Conservation (phyloP, 352 stramenopile species). For the Globisporangium lucens region DNA sequence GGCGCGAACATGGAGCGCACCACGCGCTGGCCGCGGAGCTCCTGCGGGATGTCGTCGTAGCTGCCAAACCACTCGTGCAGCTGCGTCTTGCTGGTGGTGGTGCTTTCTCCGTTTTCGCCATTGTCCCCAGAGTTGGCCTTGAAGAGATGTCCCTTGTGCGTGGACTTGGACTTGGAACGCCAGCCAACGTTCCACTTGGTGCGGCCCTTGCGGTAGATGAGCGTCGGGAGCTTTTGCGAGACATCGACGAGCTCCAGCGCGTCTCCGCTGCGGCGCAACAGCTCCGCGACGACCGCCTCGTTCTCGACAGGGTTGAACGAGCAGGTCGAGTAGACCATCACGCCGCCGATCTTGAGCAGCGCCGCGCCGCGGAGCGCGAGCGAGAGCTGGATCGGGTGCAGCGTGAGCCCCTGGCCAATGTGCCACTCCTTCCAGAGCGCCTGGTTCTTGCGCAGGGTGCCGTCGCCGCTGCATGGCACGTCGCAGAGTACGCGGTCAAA, state of each 20-base stretch:
- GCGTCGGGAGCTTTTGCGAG: slow-evolving; percentile 47
- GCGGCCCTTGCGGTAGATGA: slow-evolving; percentile 52
- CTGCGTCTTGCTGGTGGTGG: background rate
- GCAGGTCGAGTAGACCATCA: slow-evolving; percentile 97
- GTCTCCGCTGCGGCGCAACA: slow-evolving; percentile 87
- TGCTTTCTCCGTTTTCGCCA: slow-evolving; percentile 8
- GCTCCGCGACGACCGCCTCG: slow-evolving; percentile 96
- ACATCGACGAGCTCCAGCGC: slow-evolving; percentile 91
- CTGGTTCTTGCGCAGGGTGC: slow-evolving; percentile 97
- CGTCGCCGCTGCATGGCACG: slow-evolving; percentile 98
- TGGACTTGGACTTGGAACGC: slow-evolving; percentile 87
- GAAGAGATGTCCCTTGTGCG: slow-evolving; percentile 75
- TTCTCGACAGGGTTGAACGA: slow-evolving; percentile 99
- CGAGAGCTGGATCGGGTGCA: slow-evolving; percentile 93
- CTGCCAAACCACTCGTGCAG: slow-evolving; percentile 79
- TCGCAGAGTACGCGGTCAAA: slow-evolving; percentile 99
- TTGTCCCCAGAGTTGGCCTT: slow-evolving; percentile 21
- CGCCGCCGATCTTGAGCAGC: slow-evolving; percentile 87
- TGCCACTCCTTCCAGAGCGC: slow-evolving; percentile 93
- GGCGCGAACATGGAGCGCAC: slow-evolving; percentile 86
- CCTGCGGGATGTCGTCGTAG: slow-evolving; percentile 54
- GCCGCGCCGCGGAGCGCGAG: slow-evolving; percentile 91
- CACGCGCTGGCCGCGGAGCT: slow-evolving; percentile 65
- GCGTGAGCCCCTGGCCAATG: slow-evolving; percentile 84
- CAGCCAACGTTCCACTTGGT: slow-evolving; percentile 73